A percentile compares a stretch with the other conserved stretches of the same genome.
Conservation (phyloP, 208 protist species). For the Strigomonas galati region DNA sequence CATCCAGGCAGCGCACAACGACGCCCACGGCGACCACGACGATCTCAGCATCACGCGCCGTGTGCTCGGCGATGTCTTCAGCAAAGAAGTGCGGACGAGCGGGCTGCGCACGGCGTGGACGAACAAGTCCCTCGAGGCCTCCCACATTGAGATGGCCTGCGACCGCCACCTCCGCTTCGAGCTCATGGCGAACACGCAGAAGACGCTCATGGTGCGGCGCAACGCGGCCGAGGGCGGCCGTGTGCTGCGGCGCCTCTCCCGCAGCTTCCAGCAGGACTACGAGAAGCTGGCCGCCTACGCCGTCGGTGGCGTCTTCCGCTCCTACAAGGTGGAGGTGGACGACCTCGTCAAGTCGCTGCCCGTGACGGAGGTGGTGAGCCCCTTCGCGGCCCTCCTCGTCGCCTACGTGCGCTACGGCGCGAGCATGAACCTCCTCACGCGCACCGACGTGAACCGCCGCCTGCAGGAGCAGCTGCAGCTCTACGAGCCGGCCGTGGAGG, state of each 20-base stretch:
- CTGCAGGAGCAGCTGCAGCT: slow-evolving; percentile 59
- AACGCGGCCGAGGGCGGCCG: slow-evolving; percentile 54
- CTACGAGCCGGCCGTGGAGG: slow-evolving; percentile 59
- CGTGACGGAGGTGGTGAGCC: slow-evolving; percentile 62
- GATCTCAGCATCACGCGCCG: slow-evolving; percentile 72
- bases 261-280: slow-evolving; percentile 81
- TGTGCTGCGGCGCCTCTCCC: slow-evolving; percentile 67
- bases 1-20: slow-evolving; percentile 57
- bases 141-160: slow-evolving; percentile 84
- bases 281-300: slow-evolving; percentile 45
- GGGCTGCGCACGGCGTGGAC: slow-evolving; percentile 79
- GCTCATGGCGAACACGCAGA: slow-evolving; percentile 71
- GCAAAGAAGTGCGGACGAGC: slow-evolving; percentile 79
- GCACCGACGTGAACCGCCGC: slow-evolving; percentile 59
- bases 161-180: slow-evolving; percentile 71
- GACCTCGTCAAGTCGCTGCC: slow-evolving; percentile 50
- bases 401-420: slow-evolving; percentile 67
- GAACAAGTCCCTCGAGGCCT: slow-evolving; percentile 85
- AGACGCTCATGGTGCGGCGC: slow-evolving; percentile 77
- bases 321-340: slow-evolving; percentile 71
- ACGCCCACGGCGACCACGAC: slow-evolving; percentile 80
- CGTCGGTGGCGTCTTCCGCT: slow-evolving; percentile 72
- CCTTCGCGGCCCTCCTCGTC: slow-evolving; percentile 75
- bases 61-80: slow-evolving; percentile 81
- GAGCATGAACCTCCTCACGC: slow-evolving; percentile 53